Conservation (phyloP, 2,329 filamentous ascomycete genomes). For the Penicillium sp. region DNA sequence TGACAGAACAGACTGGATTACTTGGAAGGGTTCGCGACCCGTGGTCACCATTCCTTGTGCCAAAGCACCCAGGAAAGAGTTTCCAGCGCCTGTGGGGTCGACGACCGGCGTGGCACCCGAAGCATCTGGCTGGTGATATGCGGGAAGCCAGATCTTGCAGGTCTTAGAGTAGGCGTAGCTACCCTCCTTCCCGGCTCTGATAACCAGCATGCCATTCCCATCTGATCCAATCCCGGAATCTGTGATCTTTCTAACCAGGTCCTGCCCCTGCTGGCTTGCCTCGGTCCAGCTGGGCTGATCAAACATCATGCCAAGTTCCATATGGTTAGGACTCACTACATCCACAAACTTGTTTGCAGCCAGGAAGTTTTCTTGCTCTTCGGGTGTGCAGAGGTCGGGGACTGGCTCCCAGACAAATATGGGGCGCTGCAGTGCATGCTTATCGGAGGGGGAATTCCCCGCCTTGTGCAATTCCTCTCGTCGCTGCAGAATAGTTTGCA, state of each 20-base stretch:
- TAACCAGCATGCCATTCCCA: slow-evolving; percentile 42
- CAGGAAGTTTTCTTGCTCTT: slow-evolving; percentile 57
- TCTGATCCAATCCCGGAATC: slow-evolving; percentile 39
- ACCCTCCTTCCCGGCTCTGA: slow-evolving; percentile 66
- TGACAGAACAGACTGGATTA: slow-evolving; percentile 39
- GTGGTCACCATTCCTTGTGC: slow-evolving; percentile 56
- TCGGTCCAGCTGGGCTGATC: slow-evolving; percentile 50
- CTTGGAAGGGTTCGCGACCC: slow-evolving; percentile 32
- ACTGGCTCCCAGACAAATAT: slow-evolving; percentile 95
- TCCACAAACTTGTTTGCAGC: slow-evolving; percentile 58
- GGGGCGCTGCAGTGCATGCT: slow-evolving; percentile 55
- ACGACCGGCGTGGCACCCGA: slow-evolving; percentile 57
- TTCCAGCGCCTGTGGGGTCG: slow-evolving; percentile 94
- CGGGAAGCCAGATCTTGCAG: slow-evolving; percentile 68
- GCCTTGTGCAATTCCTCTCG: slow-evolving; percentile 42
- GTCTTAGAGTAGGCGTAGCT: slow-evolving; percentile 51
- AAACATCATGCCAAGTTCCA: slow-evolving; percentile 87
- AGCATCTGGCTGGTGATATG: slow-evolving; percentile 61
- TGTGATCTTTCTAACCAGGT: slow-evolving; percentile 39
- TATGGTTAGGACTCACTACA: slow-evolving; percentile 77
- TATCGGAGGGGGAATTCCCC: slow-evolving; percentile 28
- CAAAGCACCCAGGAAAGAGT: slow-evolving; percentile 75
- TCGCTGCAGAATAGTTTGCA: slow-evolving; percentile 66
- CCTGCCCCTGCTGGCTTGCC: slow-evolving; percentile 27
- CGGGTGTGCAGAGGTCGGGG: slow-evolving; percentile 79